Percentiles rank a stretch among this genome's conserved stretches.
These are phyloP conservation scores for Russula dissimulans DNA, from an alignment of 768 basidiomycete species.

Conservation along the genomic window DNA sequence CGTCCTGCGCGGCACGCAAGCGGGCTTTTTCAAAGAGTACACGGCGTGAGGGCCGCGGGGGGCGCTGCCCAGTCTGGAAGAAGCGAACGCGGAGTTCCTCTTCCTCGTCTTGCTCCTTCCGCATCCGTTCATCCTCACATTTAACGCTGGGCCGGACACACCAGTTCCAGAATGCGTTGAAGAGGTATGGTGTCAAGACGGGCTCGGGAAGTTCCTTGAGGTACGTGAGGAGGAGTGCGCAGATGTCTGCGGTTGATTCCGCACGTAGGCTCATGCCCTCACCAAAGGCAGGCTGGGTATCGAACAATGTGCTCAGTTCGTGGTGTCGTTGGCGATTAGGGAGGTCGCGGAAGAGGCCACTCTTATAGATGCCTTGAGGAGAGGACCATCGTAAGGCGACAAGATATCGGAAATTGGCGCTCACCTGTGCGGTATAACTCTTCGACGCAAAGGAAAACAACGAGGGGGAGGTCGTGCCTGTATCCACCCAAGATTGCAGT, in stretches of 20 bases:
- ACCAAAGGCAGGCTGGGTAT: slow-evolving; percentile 25
- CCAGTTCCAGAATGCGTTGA: slow-evolving; percentile 36
- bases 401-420: background rate
- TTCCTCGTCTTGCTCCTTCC: slow-evolving; percentile 27
- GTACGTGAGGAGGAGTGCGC: slow-evolving; percentile 39
- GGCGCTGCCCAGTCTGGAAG: slow-evolving; percentile 22
- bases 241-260: slow-evolving; percentile 33
- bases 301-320: slow-evolving; percentile 32
- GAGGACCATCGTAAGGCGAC: background rate
- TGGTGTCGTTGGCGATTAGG: slow-evolving; percentile 34
- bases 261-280: slow-evolving; percentile 20
- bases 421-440: slow-evolving; percentile 39
- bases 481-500: slow-evolving; percentile 30
- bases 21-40: slow-evolving; percentile 7
- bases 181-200: slow-evolving; percentile 34
- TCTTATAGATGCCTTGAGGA: slow-evolving; percentile 34
- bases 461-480: slow-evolving; percentile 31
- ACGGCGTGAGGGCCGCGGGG: slow-evolving; percentile 8
- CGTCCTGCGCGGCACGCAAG: slow-evolving; percentile 2
- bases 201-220: slow-evolving; percentile 40
- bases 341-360: slow-evolving; percentile 34
- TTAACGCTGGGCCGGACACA: slow-evolving; percentile 36
- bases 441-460: slow-evolving; percentile 36
- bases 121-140: slow-evolving; percentile 26
- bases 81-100: slow-evolving; percentile 26